Conservation (phyloP, 208 protist species). For the Wallacemonas sp. region DNA sequence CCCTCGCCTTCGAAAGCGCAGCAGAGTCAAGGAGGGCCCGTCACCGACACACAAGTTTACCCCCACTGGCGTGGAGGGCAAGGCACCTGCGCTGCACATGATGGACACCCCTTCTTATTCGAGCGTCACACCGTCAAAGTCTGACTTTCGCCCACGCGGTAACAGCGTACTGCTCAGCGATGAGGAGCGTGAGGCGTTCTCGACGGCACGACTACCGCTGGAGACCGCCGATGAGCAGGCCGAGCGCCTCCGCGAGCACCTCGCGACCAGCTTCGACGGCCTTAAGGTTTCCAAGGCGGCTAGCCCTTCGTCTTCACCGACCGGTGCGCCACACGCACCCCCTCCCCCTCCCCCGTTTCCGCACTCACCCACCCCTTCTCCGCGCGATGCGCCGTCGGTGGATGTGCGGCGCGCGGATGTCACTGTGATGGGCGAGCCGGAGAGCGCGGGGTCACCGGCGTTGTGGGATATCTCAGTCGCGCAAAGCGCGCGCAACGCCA, state of each 20-base stretch:
- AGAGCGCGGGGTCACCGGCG: too few relatives aligned
- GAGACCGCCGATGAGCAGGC: slow-evolving; percentile 16
- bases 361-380: background rate
- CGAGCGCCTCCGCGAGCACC: slow-evolving; percentile 5
- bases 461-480: background rate
- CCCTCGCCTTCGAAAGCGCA: too few relatives aligned
- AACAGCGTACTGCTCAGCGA: slow-evolving; percentile 10
- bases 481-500: background rate
- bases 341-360: background rate
- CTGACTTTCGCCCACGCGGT: slow-evolving; percentile 1
- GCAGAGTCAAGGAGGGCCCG: background rate
- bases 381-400: background rate
- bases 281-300: background rate
- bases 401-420: background rate
- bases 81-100: slow-evolving; percentile 1
- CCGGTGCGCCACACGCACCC: background rate
- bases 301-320: background rate
- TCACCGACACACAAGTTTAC: background rate
- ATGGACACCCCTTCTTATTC: slow-evolving; percentile 1
- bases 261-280: background rate
- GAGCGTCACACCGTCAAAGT: background rate
- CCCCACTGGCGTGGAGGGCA: background rate
- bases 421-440: background rate
- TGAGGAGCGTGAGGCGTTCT: slow-evolving; percentile 11
- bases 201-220: slow-evolving; percentile 12